phyloP scores from a whole-genome alignment of 2,329 filamentous ascomycete genomes.

The Ascosphaera acerosa region DNA sequence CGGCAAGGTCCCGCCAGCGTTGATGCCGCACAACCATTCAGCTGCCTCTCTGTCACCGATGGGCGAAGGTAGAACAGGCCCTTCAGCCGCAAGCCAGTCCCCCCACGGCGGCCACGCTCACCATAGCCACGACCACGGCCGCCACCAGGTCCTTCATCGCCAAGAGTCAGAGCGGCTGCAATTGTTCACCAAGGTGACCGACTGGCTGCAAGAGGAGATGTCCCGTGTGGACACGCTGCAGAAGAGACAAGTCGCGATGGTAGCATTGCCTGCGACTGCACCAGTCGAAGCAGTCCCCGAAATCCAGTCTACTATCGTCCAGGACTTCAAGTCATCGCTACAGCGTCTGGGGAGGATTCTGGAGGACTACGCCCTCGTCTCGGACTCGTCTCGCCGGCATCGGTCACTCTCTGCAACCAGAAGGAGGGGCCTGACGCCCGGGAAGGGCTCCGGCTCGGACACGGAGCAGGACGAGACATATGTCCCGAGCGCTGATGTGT shows the following conservation, averaged over 20 bases:
- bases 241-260: background rate
- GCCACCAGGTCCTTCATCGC: too few species aligned
- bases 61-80: background rate
- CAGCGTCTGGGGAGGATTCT: constrained; percentile 57
- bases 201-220: constrained; percentile 67
- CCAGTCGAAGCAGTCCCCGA: too few species aligned
- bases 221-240: constrained; percentile 29
- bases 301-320: background rate
- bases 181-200: constrained; percentile 46
- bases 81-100: background rate
- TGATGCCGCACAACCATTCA: constrained; percentile 5
- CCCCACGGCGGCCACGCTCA: background rate
- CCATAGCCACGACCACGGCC: background rate
- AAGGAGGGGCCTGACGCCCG: constrained; percentile 14
- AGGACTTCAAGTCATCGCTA: constrained; percentile 31
- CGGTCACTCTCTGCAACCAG: constrained; percentile 13
- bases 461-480: constrained; percentile 71
- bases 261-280: background rate
- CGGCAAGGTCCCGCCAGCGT: constrained; percentile 8
- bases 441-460: constrained; percentile 42
- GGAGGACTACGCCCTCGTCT: constrained; percentile 13
- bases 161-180: constrained; percentile 11
- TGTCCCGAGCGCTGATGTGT: constrained; percentile 61
- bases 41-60: constrained; percentile 7
- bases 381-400: constrained; percentile 8